phyloP scores from a whole-genome alignment of 2,329 filamentous ascomycete species.

The Colletotrichum echinochloae region DNA sequence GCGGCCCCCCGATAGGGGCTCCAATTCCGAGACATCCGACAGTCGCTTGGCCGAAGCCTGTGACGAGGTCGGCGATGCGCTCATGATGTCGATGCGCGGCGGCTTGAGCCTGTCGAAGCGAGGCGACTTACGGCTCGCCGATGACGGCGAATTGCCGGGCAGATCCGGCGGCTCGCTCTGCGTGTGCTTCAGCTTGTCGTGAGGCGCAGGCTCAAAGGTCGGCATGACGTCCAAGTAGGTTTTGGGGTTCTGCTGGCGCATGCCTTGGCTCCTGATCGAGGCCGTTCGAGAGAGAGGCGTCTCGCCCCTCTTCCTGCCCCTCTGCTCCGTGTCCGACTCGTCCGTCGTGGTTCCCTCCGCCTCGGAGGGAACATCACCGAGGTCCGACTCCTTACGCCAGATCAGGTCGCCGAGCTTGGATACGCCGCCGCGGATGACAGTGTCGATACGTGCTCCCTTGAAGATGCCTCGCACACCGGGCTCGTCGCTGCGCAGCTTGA shows the following conservation, averaged over 20 bases:
- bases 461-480: constrained; percentile 78
- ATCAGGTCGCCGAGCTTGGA: constrained; percentile 68
- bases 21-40: constrained; percentile 54
- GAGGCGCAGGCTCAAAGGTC: constrained; percentile 56
- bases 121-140: constrained; percentile 56
- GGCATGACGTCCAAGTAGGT: constrained; percentile 66
- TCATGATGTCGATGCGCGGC: constrained; percentile 60
- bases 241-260: constrained; percentile 51
- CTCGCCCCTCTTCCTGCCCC: constrained; percentile 54
- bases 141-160: constrained; percentile 24
- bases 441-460: constrained; percentile 81
- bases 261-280: constrained; percentile 43
- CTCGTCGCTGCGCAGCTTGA: constrained; percentile 58
- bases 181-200: constrained; percentile 29
- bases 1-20: constrained; percentile 49
- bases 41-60: constrained; percentile 47
- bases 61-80: constrained; percentile 54
- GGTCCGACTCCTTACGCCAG: constrained; percentile 64
- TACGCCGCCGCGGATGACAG: constrained; percentile 71
- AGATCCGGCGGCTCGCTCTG: constrained; percentile 18
- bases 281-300: constrained; percentile 40
- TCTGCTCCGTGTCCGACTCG: constrained; percentile 61
- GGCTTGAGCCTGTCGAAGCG: constrained; percentile 63
- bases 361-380: constrained; percentile 45
- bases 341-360: constrained; percentile 58